These are phyloP conservation scores for Crataegus laevigata DNA, from an alignment of 306 rosid genomes.

Conservation along the genomic window DNA sequence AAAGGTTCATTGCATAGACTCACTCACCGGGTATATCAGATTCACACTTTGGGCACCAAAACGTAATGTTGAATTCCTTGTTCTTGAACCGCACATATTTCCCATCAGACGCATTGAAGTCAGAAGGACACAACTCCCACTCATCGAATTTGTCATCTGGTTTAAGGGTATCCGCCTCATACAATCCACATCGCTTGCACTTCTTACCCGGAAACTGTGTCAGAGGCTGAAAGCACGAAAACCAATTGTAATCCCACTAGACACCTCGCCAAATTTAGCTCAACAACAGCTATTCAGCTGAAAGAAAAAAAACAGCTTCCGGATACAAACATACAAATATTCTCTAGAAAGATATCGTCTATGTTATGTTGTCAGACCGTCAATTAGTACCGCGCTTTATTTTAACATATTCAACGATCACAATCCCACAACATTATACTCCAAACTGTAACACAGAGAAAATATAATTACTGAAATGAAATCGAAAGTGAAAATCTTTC, in stretches of 20 bases:
- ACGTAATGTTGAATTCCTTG: slow-evolving; percentile 65
- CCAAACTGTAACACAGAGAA: neutral
- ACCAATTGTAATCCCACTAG: slow-evolving; percentile 18
- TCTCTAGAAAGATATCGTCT: neutral
- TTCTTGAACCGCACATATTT: slow-evolving; percentile 41
- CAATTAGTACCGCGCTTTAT: neutral
- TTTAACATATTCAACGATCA: neutral
- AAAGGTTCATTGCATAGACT: neutral
- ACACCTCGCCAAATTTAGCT: neutral
- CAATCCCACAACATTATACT: neutral
- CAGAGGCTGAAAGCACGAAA: slow-evolving; percentile 65
- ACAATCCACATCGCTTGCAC: slow-evolving; percentile 92
- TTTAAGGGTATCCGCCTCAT: slow-evolving; percentile 56
- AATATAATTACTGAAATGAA: neutral
- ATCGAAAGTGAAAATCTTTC: neutral
- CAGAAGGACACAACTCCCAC: slow-evolving; percentile 93
- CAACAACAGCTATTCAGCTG: neutral
- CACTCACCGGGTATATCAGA: slow-evolving; percentile 45
- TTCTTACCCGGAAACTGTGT: slow-evolving; percentile 49
- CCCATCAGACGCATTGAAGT: slow-evolving; percentile 48
- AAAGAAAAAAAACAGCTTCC: neutral
- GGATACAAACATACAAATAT: neutral
- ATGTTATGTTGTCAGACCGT: neutral
- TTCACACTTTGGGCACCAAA: slow-evolving; percentile 54
- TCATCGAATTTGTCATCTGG: slow-evolving; percentile 69